Conservation (phyloP, 208 protist species). For the Leishmania gerbilli region DNA sequence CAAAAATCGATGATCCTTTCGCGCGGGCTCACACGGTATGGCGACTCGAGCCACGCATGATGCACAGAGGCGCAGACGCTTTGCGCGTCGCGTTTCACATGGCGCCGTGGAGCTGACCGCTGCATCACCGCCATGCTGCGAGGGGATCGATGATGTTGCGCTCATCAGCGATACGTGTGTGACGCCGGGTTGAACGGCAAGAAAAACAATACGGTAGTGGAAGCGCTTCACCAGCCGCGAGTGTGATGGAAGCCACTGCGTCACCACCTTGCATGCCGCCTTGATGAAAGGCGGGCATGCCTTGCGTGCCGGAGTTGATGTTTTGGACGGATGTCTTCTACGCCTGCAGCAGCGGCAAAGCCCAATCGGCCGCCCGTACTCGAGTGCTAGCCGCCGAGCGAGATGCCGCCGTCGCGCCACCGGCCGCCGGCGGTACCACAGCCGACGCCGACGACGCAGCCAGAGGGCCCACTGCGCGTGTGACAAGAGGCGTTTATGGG, state of each 20-base stretch:
- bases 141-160: neutral
- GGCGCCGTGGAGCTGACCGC: neutral
- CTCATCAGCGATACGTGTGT: neutral
- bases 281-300: neutral
- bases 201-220: conserved; percentile 27
- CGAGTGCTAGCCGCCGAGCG: conserved; percentile 14
- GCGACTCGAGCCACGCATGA: conserved; percentile 1
- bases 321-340: neutral
- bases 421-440: conserved; percentile 44
- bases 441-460: conserved; percentile 43
- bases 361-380: conserved; percentile 20
- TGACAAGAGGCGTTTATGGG: conserved; percentile 43
- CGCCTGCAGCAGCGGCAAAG: conserved; percentile 36
- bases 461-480: conserved; percentile 45
- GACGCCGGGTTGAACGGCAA: conserved; percentile 17
- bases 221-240: conserved; percentile 43
- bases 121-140: neutral
- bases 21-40: conserved; percentile 9
- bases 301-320: neutral
- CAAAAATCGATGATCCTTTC: conserved; percentile 67
- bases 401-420: conserved; percentile 20
- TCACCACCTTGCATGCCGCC: neutral
- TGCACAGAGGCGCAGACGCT: neutral
- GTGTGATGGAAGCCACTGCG: conserved; percentile 70
- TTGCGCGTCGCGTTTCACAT: neutral